Base-by-base conservation (phyloP, 2,329 filamentous ascomycete species). In the Cladosporium sp. region DNA sequence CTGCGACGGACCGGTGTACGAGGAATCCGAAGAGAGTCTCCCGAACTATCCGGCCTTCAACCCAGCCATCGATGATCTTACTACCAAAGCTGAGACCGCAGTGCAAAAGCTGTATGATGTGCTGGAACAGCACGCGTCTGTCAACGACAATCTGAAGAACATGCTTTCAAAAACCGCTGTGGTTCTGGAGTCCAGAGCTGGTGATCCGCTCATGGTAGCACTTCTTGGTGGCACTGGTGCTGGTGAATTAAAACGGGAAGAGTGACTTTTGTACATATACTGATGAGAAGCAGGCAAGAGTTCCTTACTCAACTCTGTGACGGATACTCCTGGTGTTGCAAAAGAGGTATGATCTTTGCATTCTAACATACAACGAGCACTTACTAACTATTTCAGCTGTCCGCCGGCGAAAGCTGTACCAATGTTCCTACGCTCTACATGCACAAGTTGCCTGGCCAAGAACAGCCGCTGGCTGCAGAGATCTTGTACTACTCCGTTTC, bases 251-350 rank as follows among this genome's bases (percentile, higher is more conserved):
- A 5, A 39, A 39, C 34, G 1, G 16, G 1, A 1, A 18, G 14
- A 2, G 14, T 16, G 18, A 6, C 6, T 3, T 18, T 39, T 5
- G 14, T 18, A 18, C 2, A 39, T 39, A 39, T 18, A 14, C 34
- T 39, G 34, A 43, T 16, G 34, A 2, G 0, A 7, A 1, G 21
- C 30, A 72, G 72, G 72, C 1, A 73, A 75, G 53, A 72, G 70
- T 64, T 72, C 70, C 2, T 49, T 73, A 0, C 49, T 75, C n/a
- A 75, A 73, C 48, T 65, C 68, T 0, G 1, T 75, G 4, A 57
- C 67, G 2, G 71, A 70, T 26, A 63, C 64, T 1, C 60, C 64
- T 0, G 36, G 65, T 25, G 28, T 75, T 0, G 68, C 74, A n/a
- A 69, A 66, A 53, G 65, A 67, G 26, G 58, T 61, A 60, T 28